phyloP scores from a whole-genome alignment of 345 rosid species.

The Syzygium aqueum region DNA sequence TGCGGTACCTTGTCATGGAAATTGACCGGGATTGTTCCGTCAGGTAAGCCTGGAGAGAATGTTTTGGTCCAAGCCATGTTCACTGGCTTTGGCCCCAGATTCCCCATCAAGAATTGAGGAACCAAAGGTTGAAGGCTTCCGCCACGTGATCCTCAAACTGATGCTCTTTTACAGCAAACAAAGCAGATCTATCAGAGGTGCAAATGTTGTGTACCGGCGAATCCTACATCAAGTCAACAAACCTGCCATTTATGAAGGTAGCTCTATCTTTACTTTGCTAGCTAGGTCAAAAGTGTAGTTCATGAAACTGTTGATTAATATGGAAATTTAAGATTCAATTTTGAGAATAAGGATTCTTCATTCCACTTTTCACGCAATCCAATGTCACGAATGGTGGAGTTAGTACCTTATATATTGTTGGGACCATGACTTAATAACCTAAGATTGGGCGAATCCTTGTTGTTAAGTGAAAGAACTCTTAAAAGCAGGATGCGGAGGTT shows the following conservation, averaged over 20 bases:
- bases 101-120: constrained; percentile 73
- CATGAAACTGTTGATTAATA: background rate
- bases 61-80: constrained; percentile 83
- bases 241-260: constrained; percentile 45
- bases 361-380: background rate
- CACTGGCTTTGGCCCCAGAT: constrained; percentile 64
- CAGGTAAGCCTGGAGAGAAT: constrained; percentile 69
- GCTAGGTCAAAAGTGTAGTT: background rate
- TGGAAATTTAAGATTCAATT: background rate
- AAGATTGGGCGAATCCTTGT: background rate
- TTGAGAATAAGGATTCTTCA: background rate
- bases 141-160: constrained; percentile 45
- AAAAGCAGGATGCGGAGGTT: background rate
- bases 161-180: constrained; percentile 83
- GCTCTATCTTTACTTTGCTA: background rate
- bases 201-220: constrained; percentile 64
- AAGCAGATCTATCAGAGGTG: constrained; percentile 80
- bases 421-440: background rate
- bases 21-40: background rate
- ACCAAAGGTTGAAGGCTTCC: constrained; percentile 60
- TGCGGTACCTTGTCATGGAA: background rate
- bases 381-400: background rate
- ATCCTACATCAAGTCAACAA: constrained; percentile 63
- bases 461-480: background rate
- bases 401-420: background rate